These are phyloP conservation scores for Exobasidium rhododendri DNA, from an alignment of 1,284 basidiomycete genomes.

Conservation along the genomic window DNA sequence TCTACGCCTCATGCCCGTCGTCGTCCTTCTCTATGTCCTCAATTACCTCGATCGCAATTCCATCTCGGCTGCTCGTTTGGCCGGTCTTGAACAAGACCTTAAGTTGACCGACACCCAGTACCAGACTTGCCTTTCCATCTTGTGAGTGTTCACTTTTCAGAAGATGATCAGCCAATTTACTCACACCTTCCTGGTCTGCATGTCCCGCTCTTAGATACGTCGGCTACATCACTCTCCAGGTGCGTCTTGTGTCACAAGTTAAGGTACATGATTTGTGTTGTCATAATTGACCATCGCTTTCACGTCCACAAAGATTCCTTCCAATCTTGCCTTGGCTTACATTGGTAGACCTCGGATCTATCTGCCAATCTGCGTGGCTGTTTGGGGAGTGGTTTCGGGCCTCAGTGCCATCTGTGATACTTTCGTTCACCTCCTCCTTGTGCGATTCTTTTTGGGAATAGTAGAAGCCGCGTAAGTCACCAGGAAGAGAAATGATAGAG, in stretches of 20 bases:
- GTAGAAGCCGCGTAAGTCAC: slow-evolving; percentile 22
- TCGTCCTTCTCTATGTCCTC: slow-evolving; percentile 14
- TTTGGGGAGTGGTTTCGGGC: slow-evolving; percentile 42
- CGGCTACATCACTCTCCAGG: slow-evolving; percentile 16
- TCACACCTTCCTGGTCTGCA: too few species aligned
- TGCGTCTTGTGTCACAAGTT: too few species aligned
- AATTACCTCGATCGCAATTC: slow-evolving; percentile 17
- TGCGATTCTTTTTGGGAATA: slow-evolving; percentile 17
- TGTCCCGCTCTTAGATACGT: too few species aligned
- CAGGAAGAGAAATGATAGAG: too few species aligned
- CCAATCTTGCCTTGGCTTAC: slow-evolving; percentile 7
- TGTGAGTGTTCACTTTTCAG: too few species aligned
- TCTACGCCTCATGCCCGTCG: slow-evolving; percentile 8
- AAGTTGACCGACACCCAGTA: slow-evolving; percentile 15
- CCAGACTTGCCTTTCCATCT: slow-evolving; percentile 14
- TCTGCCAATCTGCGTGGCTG: slow-evolving; percentile 6
- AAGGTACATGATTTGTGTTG: too few species aligned
- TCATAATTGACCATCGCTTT: too few species aligned
- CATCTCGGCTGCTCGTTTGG: slow-evolving; percentile 12
- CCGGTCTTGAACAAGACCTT: slow-evolving; percentile 14
- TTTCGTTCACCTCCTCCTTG: slow-evolving; percentile 8
- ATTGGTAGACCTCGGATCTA: slow-evolving; percentile 11
- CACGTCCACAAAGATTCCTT: too few species aligned
- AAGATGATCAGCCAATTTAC: too few species aligned
- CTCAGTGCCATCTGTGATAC: slow-evolving; percentile 21